These are phyloP conservation scores for Capsella bursapastoris DNA, from an alignment of 345 rosid species.

Conservation along the genomic window DNA sequence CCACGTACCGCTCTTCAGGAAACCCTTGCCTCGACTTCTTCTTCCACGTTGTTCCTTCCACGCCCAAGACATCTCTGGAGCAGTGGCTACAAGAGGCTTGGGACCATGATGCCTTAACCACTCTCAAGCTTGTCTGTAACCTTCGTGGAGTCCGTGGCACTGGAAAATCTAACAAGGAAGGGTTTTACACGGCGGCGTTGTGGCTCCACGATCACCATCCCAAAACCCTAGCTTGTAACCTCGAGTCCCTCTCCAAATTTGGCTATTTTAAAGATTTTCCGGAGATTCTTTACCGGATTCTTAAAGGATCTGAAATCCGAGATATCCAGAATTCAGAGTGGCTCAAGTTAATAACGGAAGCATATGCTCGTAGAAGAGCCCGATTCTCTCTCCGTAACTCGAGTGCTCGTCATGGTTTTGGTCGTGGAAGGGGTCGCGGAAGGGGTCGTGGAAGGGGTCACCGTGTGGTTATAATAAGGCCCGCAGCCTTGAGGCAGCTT, in stretches of 20 bases:
- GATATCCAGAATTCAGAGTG: background rate
- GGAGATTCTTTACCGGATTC: background rate
- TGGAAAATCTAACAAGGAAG: conserved; percentile 1
- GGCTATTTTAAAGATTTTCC: background rate
- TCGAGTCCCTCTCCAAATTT: background rate
- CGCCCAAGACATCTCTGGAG: background rate
- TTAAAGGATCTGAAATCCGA: background rate
- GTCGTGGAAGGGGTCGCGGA: background rate
- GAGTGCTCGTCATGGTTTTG: background rate
- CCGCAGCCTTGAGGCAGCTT: background rate
- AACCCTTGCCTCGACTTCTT: background rate
- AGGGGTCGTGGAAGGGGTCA: background rate
- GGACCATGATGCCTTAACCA: background rate
- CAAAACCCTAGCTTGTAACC: conserved; percentile 3
- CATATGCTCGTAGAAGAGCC: background rate
- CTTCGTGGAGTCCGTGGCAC: conserved; percentile 9
- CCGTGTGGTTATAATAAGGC: background rate
- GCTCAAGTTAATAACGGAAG: background rate
- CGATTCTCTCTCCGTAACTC: background rate
- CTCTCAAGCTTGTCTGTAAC: conserved; percentile 3
- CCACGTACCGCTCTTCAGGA: background rate
- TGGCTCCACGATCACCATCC: background rate
- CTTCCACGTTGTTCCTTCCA: background rate
- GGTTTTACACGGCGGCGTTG: conserved; percentile 2
- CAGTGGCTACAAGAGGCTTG: background rate